Evolutionary conservation across 1,284 basidiomycete species (phyloP), one percentile per base, ranked within the genome.

Genomic region (Ustilago loliicola): DNA sequence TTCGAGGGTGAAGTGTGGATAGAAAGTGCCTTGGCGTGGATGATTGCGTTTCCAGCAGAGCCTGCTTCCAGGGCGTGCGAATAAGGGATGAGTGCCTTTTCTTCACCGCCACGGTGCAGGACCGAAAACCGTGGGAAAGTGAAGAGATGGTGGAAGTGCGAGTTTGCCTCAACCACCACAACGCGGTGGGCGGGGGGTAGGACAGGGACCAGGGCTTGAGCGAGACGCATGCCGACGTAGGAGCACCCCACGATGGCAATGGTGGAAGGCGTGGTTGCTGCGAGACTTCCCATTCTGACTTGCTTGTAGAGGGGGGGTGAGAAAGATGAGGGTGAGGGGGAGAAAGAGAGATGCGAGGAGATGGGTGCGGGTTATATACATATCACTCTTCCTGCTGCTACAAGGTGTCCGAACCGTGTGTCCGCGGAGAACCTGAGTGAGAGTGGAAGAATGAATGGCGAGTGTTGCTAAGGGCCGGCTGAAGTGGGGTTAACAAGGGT

Each of bases 1-100:
- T 58, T 52, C 0, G 25, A 8, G 0, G 50, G 15, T 2, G 17
- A n/a, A 0, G 45, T 6, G 8, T 70, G 75, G 10, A 77, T 63
- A 0, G 66, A 56, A 3, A 77, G 48, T 10, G 76, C 76, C 17
- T 50, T 54, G 13, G 76, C 76, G 17, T 74, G 76, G 3, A 78
- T 29, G 17, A 71, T 21, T 2, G 34, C 67, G 17, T 72, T 53
- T 4, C 32, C 36, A 2, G 10, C n/a, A 0, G 45, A 9, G 1
- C 36, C 32, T n/a, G 48, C 25, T 9, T 56, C 62, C 89, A 93
- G 94, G 90, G 95, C 93, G 68, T 80, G 68, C 7, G 80, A 78
- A 81, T 88, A 89, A 0, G 80, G 88, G 86, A 87, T 90, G 86
- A 93, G 92, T 13, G 86, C 88, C 73, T 89, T 89, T 38, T 88